Evolutionary conservation across 1,284 basidiomycete genomes (phyloP), one percentile per base, ranked within the genome.

Genomic region (Microbotryum saponariae): DNA sequence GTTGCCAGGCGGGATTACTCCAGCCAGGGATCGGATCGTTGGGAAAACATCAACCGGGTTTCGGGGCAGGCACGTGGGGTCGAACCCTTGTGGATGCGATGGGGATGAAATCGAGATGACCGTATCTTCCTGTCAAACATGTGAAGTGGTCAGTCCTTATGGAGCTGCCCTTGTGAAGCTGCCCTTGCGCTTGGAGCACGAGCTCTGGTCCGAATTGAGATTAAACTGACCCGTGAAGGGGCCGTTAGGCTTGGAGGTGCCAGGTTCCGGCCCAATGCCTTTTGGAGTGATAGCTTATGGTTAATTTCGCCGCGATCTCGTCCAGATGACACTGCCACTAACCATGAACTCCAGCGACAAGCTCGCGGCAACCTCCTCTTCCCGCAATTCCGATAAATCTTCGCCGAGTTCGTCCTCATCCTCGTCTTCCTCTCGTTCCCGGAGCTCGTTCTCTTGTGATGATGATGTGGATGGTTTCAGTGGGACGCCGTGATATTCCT

Each of bases 271-370:
- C 37, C 37, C 14, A 42, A 18, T 42, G 37, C 37, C 37, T 42
- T 42, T 42, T 16, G 37, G 16, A 42, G 37, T 18, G 14, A 18
- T 42, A 42, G 37, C 37, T 9, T 18, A 42, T 42, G 16, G 37
- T 42, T 6, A 42, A 10, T 42, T 5, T 10, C 37, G 37, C 16
- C 37, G 16, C 37, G 3, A 42, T 4, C 3, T 42, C 10, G 12
- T 42, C 37, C 37, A 12, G 37, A 42, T 31, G 20, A 6, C 3
- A 10, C 18, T 21, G 3, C 4, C n/a, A 48, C 55, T 20, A 10
- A 61, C 60, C 50, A 61, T 53, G 50, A 53, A 61, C 37, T 61
- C 60, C 14, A 61, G 42, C 10, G 27, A 21, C n/a, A 57, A 12
- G 8, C 45, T 49, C 46, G 60, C 60, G 1, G 55, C 60, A 2